phyloP scores from a whole-genome alignment of 352 stramenopile species.

The Pythium utonaiense region DNA sequence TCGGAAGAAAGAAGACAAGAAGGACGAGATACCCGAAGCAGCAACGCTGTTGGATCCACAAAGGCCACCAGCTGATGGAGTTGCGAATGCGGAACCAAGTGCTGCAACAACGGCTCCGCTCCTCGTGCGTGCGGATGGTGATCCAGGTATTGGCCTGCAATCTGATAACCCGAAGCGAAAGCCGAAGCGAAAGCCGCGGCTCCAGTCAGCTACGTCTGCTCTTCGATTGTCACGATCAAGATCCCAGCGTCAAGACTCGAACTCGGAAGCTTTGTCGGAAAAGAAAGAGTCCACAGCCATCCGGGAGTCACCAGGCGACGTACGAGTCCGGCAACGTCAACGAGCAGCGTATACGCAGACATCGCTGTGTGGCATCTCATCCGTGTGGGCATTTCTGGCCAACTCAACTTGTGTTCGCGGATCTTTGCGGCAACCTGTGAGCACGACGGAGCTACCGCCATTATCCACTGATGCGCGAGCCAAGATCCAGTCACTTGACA shows the following conservation, averaged over 20 bases:
- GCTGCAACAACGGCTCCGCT: slow-evolving; percentile 37
- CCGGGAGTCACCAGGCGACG: not conserved
- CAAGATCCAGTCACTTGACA: slow-evolving; percentile 4
- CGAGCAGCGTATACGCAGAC: not conserved
- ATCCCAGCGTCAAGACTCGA: not conserved
- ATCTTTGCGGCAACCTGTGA: slow-evolving; percentile 4
- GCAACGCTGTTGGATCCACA: not conserved
- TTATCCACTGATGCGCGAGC: not conserved
- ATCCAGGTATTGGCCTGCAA: not conserved
- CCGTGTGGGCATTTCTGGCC: slow-evolving; percentile 1
- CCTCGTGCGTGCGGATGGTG: slow-evolving; percentile 23
- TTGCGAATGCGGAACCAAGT: slow-evolving; percentile 24
- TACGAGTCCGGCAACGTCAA: not conserved
- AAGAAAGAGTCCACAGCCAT: not conserved
- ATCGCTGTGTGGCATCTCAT: not conserved
- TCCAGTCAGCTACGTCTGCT: not conserved
- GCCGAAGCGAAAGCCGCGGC: slow-evolving; percentile 2
- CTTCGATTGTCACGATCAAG: not conserved
- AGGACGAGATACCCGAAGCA: not conserved
- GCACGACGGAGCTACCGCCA: not conserved
- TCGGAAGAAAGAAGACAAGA: not conserved
- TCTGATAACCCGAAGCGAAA: not conserved
- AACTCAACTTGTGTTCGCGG: slow-evolving; percentile 6
- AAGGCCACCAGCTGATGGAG: not conserved
- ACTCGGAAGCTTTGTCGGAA: not conserved